phyloP scores from a whole-genome alignment of 1,284 basidiomycete species.

The Papiliotrema laurentii region DNA sequence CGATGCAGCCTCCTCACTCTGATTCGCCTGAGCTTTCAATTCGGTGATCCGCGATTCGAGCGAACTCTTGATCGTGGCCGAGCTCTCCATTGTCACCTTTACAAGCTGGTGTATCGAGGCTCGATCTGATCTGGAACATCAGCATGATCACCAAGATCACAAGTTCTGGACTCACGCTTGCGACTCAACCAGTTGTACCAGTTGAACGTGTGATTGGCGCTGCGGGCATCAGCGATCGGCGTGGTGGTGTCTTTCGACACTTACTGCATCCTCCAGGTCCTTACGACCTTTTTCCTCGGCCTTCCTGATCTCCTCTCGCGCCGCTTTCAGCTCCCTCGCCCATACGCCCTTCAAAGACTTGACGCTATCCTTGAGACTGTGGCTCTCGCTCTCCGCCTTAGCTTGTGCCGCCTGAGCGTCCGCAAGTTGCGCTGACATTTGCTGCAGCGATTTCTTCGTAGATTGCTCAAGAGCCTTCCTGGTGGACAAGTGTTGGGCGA shows the following conservation, averaged over 20 bases:
- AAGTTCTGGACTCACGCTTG: constrained; percentile 39
- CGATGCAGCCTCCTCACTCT: constrained; percentile 18
- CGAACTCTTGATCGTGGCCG: constrained; percentile 9
- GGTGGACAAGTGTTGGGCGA: constrained; percentile 26
- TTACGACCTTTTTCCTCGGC: constrained; percentile 21
- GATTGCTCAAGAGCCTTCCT: constrained; percentile 36
- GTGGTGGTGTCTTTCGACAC: constrained; percentile 6
- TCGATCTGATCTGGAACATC: constrained; percentile 20
- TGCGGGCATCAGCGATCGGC: constrained; percentile 5
- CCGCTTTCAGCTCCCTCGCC: constrained; percentile 36
- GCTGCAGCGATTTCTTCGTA: constrained; percentile 31
- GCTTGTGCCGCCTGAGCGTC: constrained; percentile 27
- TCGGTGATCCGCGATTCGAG: constrained; percentile 21
- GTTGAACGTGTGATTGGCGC: constrained; percentile 22
- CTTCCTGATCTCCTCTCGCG: constrained; percentile 29
- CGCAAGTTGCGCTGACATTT: constrained; percentile 33
- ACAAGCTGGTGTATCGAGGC: constrained; percentile 20
- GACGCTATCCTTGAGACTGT: constrained; percentile 36
- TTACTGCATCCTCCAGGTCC: constrained; percentile 35
- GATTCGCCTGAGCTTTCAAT: constrained; percentile 21
- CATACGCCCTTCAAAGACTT: constrained; percentile 39
- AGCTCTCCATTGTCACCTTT: constrained; percentile 18
- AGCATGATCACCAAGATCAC: not conserved
- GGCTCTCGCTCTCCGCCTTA: constrained; percentile 38
- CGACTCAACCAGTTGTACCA: constrained; percentile 32